phyloP scores from a whole-genome alignment of 2,329 filamentous ascomycete species.

The Cercospora nicotianae region DNA sequence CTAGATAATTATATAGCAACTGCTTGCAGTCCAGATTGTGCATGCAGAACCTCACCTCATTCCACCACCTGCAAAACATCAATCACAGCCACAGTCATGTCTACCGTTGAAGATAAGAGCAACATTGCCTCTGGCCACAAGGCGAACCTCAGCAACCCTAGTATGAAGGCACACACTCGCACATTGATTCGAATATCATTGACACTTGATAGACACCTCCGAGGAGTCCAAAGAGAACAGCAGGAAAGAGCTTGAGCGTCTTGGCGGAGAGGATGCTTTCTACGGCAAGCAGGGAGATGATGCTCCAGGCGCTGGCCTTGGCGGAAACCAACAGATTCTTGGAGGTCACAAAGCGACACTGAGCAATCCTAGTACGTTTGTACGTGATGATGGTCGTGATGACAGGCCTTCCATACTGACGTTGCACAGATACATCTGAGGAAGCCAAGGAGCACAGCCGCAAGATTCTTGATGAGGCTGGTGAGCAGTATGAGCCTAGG shows the following conservation, averaged over 20 bases:
- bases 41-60: no score
- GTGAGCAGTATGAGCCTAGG: slow-evolving; percentile 7
- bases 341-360: slow-evolving; percentile 61
- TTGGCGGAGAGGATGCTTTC: slow-evolving; percentile 37
- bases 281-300: slow-evolving; percentile 20
- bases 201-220: slow-evolving; percentile 45
- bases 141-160: slow-evolving; percentile 59
- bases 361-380: slow-evolving; percentile 38
- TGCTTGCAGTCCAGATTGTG: no score
- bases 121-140: slow-evolving; percentile 60
- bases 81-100: slow-evolving; percentile 2
- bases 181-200: background rate
- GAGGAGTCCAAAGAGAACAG: slow-evolving; percentile 59
- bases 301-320: slow-evolving; percentile 10
- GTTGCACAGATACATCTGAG: slow-evolving; percentile 47
- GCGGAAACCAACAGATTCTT: slow-evolving; percentile 42
- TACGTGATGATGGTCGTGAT: background rate
- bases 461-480: slow-evolving; percentile 36
- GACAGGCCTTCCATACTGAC: background rate
- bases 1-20: background rate
- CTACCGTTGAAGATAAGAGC: slow-evolving; percentile 23
- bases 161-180: slow-evolving; percentile 18
- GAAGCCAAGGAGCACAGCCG: slow-evolving; percentile 59
- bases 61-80: background rate
- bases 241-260: slow-evolving; percentile 53